These are phyloP conservation scores for Apiospora pterosperma DNA, from an alignment of 2,329 filamentous ascomycete genomes.

Conservation along the genomic window DNA sequence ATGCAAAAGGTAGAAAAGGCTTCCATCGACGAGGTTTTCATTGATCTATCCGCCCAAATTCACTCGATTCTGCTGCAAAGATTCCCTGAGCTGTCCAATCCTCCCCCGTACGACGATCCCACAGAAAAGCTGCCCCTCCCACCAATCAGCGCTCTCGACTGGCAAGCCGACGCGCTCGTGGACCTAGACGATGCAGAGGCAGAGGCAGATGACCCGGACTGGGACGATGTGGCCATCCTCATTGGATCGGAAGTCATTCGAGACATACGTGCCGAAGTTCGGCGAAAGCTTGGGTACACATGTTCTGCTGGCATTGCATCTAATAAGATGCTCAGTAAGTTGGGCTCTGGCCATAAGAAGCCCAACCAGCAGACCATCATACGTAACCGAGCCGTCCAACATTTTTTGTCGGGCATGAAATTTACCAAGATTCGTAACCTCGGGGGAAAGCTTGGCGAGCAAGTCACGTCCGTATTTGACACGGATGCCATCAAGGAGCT, in stretches of 20 bases:
- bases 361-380: conserved; percentile 95
- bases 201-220: conserved; percentile 83
- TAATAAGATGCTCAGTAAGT: conserved; percentile 94
- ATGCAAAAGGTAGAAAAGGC: conserved; percentile 85
- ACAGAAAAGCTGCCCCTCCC: conserved; percentile 71
- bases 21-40: conserved; percentile 90
- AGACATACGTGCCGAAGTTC: conserved; percentile 66
- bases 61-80: conserved; percentile 70
- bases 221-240: conserved; percentile 88
- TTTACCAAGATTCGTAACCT: conserved; percentile 93
- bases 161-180: conserved; percentile 78
- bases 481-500: conserved; percentile 79
- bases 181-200: conserved; percentile 70
- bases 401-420: conserved; percentile 81
- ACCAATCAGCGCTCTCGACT: conserved; percentile 67
- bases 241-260: conserved; percentile 88
- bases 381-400: conserved; percentile 73
- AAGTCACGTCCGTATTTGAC: conserved; percentile 75
- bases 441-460: conserved; percentile 91
- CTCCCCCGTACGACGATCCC: conserved; percentile 71
- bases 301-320: conserved; percentile 85
- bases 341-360: conserved; percentile 89
- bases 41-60: conserved; percentile 85
- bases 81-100: conserved; percentile 68
- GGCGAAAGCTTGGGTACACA: conserved; percentile 74